A percentile compares a stretch with the other conserved stretches of the same genome.
These are phyloP conservation scores for Fusarium coicis DNA, from an alignment of 2,329 filamentous ascomycete species.

Conservation along the genomic window DNA sequence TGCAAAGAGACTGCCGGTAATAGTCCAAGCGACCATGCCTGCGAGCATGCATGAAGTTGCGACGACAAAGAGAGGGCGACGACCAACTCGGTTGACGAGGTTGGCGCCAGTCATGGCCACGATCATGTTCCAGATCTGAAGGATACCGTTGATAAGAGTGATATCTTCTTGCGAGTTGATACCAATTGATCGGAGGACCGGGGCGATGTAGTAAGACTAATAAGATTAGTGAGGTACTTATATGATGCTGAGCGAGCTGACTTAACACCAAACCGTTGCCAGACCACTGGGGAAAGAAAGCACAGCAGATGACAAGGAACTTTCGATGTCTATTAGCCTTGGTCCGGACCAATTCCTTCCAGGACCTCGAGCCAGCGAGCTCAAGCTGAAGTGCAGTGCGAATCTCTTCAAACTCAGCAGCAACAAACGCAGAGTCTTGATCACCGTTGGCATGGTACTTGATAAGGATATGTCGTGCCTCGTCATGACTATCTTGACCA, in stretches of 20 bases:
- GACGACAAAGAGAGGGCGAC: not conserved
- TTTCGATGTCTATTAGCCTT: not conserved
- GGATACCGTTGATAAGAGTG: not conserved
- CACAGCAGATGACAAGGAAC: not conserved
- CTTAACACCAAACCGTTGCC: not conserved
- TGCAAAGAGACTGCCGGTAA: not conserved
- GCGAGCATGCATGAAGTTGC: not conserved
- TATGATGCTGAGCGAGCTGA: too few species aligned
- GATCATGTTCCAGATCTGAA: not conserved
- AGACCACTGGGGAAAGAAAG: not conserved
- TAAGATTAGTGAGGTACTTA: accelerated
- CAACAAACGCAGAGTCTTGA: not conserved
- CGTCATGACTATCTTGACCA: not conserved
- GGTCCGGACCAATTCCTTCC: not conserved
- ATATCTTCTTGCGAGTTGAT: not conserved
- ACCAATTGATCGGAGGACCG: not conserved
- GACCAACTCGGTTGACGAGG: not conserved
- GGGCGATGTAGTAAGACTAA: not conserved
- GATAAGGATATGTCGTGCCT: not conserved
- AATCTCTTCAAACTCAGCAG: not conserved
- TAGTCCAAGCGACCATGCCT: not conserved
- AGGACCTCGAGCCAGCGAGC: not conserved
- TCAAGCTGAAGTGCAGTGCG: not conserved
- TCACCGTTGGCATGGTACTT: not conserved
- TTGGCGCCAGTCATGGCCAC: not conserved